These are phyloP conservation scores for Cyclanthera cordifolia DNA, from an alignment of 306 rosid species.

Conservation along the genomic window DNA sequence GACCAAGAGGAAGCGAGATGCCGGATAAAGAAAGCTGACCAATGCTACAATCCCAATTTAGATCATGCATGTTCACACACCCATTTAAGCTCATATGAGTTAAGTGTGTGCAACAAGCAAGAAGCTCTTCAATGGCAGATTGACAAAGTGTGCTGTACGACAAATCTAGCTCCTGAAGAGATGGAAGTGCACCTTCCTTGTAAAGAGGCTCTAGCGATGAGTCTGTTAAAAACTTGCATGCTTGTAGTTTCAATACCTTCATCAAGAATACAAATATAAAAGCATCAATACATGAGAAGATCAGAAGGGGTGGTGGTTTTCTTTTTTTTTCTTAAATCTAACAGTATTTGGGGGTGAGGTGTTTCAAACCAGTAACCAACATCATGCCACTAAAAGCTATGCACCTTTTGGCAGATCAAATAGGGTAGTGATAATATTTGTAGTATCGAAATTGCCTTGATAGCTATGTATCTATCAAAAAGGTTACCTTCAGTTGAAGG, in stretches of 20 bases:
- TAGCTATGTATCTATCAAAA: background rate
- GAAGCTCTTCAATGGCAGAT: slow-evolving; percentile 93
- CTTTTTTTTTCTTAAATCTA: too few species aligned
- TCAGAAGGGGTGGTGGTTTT: background rate
- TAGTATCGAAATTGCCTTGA: background rate
- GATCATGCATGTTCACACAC: slow-evolving; percentile 90
- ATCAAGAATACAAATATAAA: slow-evolving; percentile 17
- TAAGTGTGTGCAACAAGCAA: slow-evolving; percentile 76
- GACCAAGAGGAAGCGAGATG: slow-evolving; percentile 21
- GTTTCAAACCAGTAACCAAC: too few species aligned
- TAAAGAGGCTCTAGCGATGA: slow-evolving; percentile 91
- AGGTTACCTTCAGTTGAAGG: slow-evolving; percentile 59
- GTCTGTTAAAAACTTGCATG: slow-evolving; percentile 78
- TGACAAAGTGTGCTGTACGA: slow-evolving; percentile 90
- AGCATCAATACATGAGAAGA: slow-evolving; percentile 1
- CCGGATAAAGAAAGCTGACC: slow-evolving; percentile 27
- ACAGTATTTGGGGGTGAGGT: too few species aligned
- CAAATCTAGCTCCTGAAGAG: slow-evolving; percentile 84
- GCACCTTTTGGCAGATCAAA: background rate
- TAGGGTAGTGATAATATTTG: background rate
- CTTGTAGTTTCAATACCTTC: slow-evolving; percentile 88
- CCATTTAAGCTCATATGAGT: slow-evolving; percentile 97
- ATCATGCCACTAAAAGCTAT: too few species aligned
- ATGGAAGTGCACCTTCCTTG: slow-evolving; percentile 82
- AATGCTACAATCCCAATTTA: slow-evolving; percentile 60